Evolutionary conservation across 352 stramenopile genomes (phyloP), one percentile per base, ranked within the genome.

Genomic region (Phytophthora chlamydospora): DNA sequence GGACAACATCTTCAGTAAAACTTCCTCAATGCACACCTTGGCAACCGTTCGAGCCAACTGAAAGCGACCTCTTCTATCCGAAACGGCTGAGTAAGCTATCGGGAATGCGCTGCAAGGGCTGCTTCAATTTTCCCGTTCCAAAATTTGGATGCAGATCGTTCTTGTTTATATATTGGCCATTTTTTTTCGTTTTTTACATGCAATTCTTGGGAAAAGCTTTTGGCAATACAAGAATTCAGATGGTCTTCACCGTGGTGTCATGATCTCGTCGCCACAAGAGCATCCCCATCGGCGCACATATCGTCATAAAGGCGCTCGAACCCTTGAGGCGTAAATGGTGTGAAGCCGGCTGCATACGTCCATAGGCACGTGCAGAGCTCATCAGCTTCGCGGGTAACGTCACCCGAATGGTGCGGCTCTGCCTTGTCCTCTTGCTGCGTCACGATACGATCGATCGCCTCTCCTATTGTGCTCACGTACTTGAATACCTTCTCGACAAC

Each of bases 291-390:
- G 0, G 78, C 82, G 41, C 82, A 91, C 46, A 96, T 92, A 51
- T 94, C 80, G 40, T 93, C 87, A 58, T 96, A 96, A 27, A 96
- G 68, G n/a, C 73, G 85, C 61, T 96, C 87, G 53, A 96, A 94
- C 10, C 75, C 63, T n/a, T 78, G 55, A 10, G 85, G 71, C 17
- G 80, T 78, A 41, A 96, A 96, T 12, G 83, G 80, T 49, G 87
- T 94, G 52, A 83, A 89, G 32, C 71, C 75, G 3, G 87, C 83
- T 0, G 87, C 87, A 66, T 93, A 91, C 3, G 81, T 79, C 87
- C 87, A 96, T 31, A 96, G 52, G 8, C 80, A 86, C 11, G 85
- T 85, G 36, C 82, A 91, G 12, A 93, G 70, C 55, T 94, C 83
- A 61, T 96, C 87, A 71, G 75, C 73, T 61, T 92, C 77, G 32